Evolutionary conservation across 176 grass and related monocot genomes (phyloP), one percentile per base, ranked within the genome.

Genomic region (Avena sativa): DNA sequence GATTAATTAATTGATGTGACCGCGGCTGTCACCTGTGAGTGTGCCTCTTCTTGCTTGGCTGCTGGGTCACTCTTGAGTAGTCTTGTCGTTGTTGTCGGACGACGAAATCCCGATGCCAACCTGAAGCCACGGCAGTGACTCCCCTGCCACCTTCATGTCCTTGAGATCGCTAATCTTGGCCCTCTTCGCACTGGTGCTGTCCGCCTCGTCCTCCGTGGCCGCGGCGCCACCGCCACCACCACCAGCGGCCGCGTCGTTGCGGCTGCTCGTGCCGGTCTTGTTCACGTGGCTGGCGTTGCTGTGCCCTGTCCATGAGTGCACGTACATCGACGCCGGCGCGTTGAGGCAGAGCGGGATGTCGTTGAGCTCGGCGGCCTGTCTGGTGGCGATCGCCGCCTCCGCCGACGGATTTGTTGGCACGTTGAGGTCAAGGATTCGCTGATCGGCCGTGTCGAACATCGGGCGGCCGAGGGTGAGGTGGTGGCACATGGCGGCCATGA

Each of bases 31-130:
- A 43, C 40, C 40, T 43, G 34, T 20, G 49, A 32, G 30, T 71
- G 49, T 43, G 40, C 40, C 11, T 51, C 5, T 43, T 75, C 25
- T 55, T 67, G 68, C 32, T 34, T 34, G 32, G 32, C 32, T 34
- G 17, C 70, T 16, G 64, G 64, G 2, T 77, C 79, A 81, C n/a
- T 40, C 52, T 43, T 70, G 51, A 19, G 67, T 16, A 43, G 1
- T 81, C 51, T 87, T 91, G 17, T 77, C 72, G 2, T 87, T 78
- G 32, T 55, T 87, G 4, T 78, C 67, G 16, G 63, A 81, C 2
- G 93, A 85, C 4, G 82, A 74, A 21, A 92, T 73, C 57, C 89
- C 83, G 56, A 98, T 95, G 13, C 95, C 95, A 19, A 98, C 95
- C 38, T 90, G 93, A 79, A 95, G 80, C 93, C 95, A 95, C 25